Conservation (phyloP, 2,329 filamentous ascomycete genomes). For the Monosporascus sp. region DNA sequence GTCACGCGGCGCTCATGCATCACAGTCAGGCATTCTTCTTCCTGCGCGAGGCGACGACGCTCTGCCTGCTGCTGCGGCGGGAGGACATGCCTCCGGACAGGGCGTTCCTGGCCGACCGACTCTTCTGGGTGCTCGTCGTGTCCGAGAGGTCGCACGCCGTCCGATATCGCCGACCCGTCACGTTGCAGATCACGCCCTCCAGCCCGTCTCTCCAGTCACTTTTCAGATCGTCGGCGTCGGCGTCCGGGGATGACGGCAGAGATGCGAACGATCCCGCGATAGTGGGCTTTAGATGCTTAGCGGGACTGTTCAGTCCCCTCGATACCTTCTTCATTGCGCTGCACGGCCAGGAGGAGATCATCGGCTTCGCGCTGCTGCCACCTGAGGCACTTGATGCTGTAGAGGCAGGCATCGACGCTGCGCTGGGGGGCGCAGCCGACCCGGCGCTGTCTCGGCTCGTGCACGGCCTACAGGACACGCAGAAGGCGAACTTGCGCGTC, state of each 20-base stretch:
- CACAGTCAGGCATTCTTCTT: constrained; percentile 41
- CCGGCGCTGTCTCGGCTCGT: constrained; percentile 1
- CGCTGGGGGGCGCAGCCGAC: constrained; percentile 25
- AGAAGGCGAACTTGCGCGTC: constrained; percentile 38
- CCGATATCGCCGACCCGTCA: constrained; percentile 38
- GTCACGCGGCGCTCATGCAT: constrained; percentile 35
- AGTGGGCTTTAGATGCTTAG: constrained; percentile 34
- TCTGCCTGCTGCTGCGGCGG: constrained; percentile 30
- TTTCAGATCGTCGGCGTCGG: too few relatives aligned
- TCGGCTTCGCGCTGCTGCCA: constrained; percentile 21
- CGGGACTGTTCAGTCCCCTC: constrained; percentile 35
- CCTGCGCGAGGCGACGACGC: constrained; percentile 37
- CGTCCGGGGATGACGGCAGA: constrained; percentile 11
- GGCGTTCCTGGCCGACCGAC: constrained; percentile 25
- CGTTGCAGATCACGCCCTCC: constrained; percentile 35
- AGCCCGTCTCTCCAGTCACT: constrained; percentile 23
- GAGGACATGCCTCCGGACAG: constrained; percentile 20
- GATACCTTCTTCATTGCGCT: constrained; percentile 38
- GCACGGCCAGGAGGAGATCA: constrained; percentile 32
- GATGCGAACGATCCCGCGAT: constrained; percentile 21
- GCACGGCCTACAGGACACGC: constrained; percentile 33
- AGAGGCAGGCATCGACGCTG: constrained; percentile 31
- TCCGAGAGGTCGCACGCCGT: constrained; percentile 41
- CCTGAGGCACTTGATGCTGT: constrained; percentile 29
- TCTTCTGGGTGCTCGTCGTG: constrained; percentile 40